Base-by-base conservation (phyloP, 345 rosid genomes). In the Theobroma cacao region DNA sequence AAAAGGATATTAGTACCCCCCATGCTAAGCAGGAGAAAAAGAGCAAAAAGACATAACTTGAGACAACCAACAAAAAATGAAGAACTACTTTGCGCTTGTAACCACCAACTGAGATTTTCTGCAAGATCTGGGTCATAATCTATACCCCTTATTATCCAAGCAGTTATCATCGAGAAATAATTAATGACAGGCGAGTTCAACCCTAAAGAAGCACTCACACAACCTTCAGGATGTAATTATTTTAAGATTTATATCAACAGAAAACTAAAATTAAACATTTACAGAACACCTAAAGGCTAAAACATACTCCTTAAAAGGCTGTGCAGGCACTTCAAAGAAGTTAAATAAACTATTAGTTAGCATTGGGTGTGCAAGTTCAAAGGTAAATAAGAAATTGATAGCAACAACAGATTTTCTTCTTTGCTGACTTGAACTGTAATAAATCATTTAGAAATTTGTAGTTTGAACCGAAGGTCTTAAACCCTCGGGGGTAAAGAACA, bases 1-100 rank as follows among this genome's bases (percentile, higher is more conserved):
- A 60, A 15, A 38, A 59, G 38, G 55, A 59, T 14, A 1, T 2
- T 65, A 28, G 34, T 28, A 41, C 38, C 66, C 66, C n/a, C 41
- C 66, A 56, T 20, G 43, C 65, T 34, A 56, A 50, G 18, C 62
- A 71, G 61, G 73, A 72, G 61, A 59, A 45, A 48, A 64, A 50
- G 43, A 41, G 77, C 65, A 79, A 15, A 72, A 68, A 52, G 11
- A 36, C 67, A 28, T 11, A 30, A 64, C 31, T 52, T 10, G 17
- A 63, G 40, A 62, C 24, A 26, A 63, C 14, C 28, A 67, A 24
- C 14, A 5, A 0, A 24, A 58, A 28, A 12, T 1, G 2, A 30
- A 33, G 1, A 63, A 18, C 2, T 26, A 20, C 24, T 65, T 36
- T 65, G 26, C 18, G 56, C 38, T 61, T 61, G 38, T 7, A 31